phyloP scores from a whole-genome alignment of 495 filamentous ascomycete genomes.

The Venustampulla echinocandica region DNA sequence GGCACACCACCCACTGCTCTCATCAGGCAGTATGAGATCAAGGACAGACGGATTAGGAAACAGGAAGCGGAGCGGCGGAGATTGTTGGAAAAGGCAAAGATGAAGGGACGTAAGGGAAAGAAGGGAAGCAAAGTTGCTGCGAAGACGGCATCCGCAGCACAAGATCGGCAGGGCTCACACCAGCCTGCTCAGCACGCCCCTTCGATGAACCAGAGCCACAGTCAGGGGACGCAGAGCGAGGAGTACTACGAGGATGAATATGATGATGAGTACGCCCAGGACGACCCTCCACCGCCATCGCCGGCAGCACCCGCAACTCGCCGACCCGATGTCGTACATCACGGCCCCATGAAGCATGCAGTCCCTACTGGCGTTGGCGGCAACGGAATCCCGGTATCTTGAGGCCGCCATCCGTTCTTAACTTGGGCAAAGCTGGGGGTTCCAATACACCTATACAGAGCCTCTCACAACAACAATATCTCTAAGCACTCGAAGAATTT shows the following conservation, averaged over 20 bases:
- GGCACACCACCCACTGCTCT: slow-evolving; percentile 73
- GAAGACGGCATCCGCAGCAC: slow-evolving; percentile 40
- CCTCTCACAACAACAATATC: not conserved
- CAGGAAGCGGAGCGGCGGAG: slow-evolving; percentile 73
- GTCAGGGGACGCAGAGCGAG: slow-evolving; percentile 41
- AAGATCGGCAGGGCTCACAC: slow-evolving; percentile 27
- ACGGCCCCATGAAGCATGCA: slow-evolving; percentile 3
- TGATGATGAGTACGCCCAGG: slow-evolving; percentile 38
- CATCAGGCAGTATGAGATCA: slow-evolving; percentile 88
- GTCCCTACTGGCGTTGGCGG: not conserved
- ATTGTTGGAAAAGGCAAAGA: slow-evolving; percentile 87
- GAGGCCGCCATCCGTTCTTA: not conserved
- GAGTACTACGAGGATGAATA: slow-evolving; percentile 47
- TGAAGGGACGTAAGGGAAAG: slow-evolving; percentile 79
- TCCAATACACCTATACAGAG: not conserved
- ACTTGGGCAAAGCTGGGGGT: not conserved
- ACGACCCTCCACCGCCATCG: slow-evolving; percentile 19
- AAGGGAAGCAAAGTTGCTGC: slow-evolving; percentile 53
- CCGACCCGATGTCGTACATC: slow-evolving; percentile 5
- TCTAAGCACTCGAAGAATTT: no score
- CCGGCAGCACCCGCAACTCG: slow-evolving; percentile 6
- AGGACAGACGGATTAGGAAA: slow-evolving; percentile 78
- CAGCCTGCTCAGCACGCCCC: slow-evolving; percentile 37
- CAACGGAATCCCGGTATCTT: not conserved
- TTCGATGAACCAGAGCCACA: slow-evolving; percentile 28